phyloP scores from a whole-genome alignment of 2,329 filamentous ascomycete genomes.

The Penicillium sp. region DNA sequence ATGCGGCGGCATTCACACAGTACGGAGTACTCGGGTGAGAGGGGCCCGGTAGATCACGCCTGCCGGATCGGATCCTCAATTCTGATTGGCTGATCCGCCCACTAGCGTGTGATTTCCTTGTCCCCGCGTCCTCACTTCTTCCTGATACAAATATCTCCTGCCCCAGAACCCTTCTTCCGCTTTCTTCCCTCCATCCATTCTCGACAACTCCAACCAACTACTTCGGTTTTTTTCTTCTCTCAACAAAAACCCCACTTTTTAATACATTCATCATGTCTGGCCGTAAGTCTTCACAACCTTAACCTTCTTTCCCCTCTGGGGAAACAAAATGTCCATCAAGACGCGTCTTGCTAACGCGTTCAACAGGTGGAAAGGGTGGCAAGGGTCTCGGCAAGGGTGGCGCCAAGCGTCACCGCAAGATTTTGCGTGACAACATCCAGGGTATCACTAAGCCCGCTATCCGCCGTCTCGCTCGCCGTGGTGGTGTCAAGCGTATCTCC shows the following conservation, averaged over 20 bases:
- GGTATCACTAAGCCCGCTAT: conserved; percentile 99
- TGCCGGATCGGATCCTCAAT: conserved; percentile 25
- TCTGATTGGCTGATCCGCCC: conserved; percentile 38
- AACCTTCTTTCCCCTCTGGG: conserved; percentile 2
- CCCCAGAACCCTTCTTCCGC: conserved; percentile 24
- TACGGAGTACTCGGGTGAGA: conserved; percentile 20
- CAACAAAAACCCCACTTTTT: conserved; percentile 14
- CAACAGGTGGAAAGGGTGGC: conserved; percentile 84
- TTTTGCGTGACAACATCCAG: conserved; percentile 99
- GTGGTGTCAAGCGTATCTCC: conserved; percentile 99
- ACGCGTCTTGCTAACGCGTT: conserved; percentile 38
- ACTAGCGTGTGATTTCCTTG: conserved; percentile 40
- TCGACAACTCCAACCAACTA: conserved; percentile 19
- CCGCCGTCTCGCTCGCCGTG: conserved; percentile 96
- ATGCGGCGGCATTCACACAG: conserved; percentile 23
- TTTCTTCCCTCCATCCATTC: conserved; percentile 28
- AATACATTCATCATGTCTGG: conserved; percentile 55
- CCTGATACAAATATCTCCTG: conserved; percentile 44
- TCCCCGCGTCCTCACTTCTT: conserved; percentile 26
- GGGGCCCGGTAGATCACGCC: conserved; percentile 29
- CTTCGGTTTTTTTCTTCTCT: conserved; percentile 19
- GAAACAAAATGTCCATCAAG: not conserved
- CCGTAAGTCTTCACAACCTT: conserved; percentile 47
- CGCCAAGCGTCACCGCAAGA: conserved; percentile 99
- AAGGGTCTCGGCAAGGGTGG: conserved; percentile 98